Base-by-base conservation (phyloP, 192 early-diverging fungal species). In the Globomyces pollinis-pini region DNA sequence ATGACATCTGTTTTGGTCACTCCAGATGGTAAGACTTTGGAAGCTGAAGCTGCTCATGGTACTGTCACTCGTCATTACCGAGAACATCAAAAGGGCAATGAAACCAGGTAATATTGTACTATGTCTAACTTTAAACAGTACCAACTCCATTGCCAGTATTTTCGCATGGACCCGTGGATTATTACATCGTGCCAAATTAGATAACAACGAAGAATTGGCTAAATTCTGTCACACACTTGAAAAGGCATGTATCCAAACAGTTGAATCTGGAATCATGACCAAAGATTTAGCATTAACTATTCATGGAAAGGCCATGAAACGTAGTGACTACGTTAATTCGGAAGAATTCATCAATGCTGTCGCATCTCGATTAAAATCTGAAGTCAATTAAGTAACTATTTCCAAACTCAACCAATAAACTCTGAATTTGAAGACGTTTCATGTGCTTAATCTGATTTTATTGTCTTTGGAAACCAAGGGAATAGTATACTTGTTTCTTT, bases 41-140 rank as follows among this genome's bases (percentile, higher is more conserved):
- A 98, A 68, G 87, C 91, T 50, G 95, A 98, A 68, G 95, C 95
- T 33, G 95, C 95, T 30, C 95, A 98, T 72, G 95, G 95, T 60
- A 89, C 90, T 29, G 89, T 93, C 38, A 91, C 88, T 5, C 78
- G 88, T 34, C 89, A 90, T 65, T 91, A 86, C 77, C 81, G 88
- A 53, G 89, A 94, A 70, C 91, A 98, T 80, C 95, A 98, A 72
- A 87, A 90, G 74, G 95, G 95, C 60, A 83, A 86, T 30, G 81
- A 89, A 63, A 98, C 95, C 2, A n/a, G n/a, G n/a, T n/a, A n/a
- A n/a, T n/a, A n/a, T n/a, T n/a, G n/a, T n/a, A n/a, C n/a, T n/a
- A n/a, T n/a, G n/a, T n/a, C n/a, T n/a, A n/a, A n/a, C n/a, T n/a
- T n/a, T n/a, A n/a, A n/a, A n/a, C n/a, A 62, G 86, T 28, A 98